Percentiles rank a stretch among this genome's conserved stretches.
phyloP scores from a whole-genome alignment of 768 basidiomycete genomes.

The Clitopilus passeckerianus region DNA sequence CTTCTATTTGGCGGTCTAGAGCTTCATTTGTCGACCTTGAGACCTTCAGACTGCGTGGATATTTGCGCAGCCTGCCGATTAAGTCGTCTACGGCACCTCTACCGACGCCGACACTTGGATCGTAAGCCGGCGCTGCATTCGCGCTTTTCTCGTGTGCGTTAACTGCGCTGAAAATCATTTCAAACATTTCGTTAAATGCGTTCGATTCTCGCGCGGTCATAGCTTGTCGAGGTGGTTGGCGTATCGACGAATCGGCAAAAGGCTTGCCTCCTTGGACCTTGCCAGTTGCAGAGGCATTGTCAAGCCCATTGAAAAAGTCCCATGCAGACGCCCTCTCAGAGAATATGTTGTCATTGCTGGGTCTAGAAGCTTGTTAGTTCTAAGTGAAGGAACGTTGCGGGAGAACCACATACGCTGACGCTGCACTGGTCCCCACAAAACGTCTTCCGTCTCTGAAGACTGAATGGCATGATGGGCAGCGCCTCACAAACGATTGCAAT shows the following conservation, averaged over 20 bases:
- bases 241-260: background rate
- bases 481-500: background rate
- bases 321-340: constrained; percentile 33
- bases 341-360: constrained; percentile 24
- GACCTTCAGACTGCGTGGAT: constrained; percentile 45
- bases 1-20: constrained; percentile 67
- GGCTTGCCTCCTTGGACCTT: background rate
- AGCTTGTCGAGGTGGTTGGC: constrained; percentile 39
- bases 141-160: constrained; percentile 23
- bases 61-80: constrained; percentile 49
- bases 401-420: background rate
- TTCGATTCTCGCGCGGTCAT: constrained; percentile 66
- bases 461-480: background rate
- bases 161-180: constrained; percentile 59
- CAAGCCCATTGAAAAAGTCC: constrained; percentile 50
- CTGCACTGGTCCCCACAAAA: background rate
- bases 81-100: constrained; percentile 38
- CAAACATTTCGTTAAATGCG: constrained; percentile 71
- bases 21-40: constrained; percentile 46
- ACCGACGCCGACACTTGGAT: constrained; percentile 14
- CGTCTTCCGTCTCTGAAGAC: background rate
- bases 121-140: constrained; percentile 5
- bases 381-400: background rate
- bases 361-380: background rate
- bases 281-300: constrained; percentile 19